Evolutionary conservation across 768 basidiomycete species (phyloP), one percentile per base, ranked within the genome.

Genomic region (Suillus subaureus): DNA sequence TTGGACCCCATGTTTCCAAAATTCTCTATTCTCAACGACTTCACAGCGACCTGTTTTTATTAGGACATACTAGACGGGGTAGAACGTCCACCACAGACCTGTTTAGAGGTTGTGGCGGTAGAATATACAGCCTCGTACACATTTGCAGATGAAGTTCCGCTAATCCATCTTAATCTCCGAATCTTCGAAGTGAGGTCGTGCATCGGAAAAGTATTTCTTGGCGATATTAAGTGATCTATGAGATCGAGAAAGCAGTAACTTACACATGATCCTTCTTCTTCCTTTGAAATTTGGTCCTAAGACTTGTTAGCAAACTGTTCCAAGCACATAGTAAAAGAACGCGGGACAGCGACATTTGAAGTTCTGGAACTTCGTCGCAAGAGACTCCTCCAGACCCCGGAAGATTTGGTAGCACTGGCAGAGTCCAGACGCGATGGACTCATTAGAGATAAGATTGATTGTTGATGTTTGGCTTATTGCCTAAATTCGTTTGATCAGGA

Each of bases 11-110:
- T 21, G 16, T 58, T 21, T 23, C 37, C 23, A 16, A 9, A 2
- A 23, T 23, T 37, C 18, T 23, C 37, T 18, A 40, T 21, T 11
- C 58, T 60, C 18, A 21, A 21, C 26, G 58, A 60, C 18, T 60
- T 60, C 12, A 60, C 58, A 31, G 26, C 58, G 21, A 60, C 40
- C 58, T 60, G 6, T 60, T 31, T 60, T 28, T 4, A 9, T 57
- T 7, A 57, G 35, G 5, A n/a, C 6, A n/a, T 1, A 5, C 2
- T 8, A 26, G 39, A 37, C 31, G 18, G 8, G 18, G 18, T 31
- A 21, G 6, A 42, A 3, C 2, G 12, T 28, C 40, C 11, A 42
- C 11, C 26, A 58, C 39, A 7, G 8, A 60, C 58, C 40, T 28
- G 58, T 42, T 21, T 42, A 2, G 58, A 31, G 18, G 11, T 42